Percentiles rank a stretch among this genome's conserved stretches.
phyloP scores from a whole-genome alignment of 2,329 filamentous ascomycete species.

The Sarocladium strictum region DNA sequence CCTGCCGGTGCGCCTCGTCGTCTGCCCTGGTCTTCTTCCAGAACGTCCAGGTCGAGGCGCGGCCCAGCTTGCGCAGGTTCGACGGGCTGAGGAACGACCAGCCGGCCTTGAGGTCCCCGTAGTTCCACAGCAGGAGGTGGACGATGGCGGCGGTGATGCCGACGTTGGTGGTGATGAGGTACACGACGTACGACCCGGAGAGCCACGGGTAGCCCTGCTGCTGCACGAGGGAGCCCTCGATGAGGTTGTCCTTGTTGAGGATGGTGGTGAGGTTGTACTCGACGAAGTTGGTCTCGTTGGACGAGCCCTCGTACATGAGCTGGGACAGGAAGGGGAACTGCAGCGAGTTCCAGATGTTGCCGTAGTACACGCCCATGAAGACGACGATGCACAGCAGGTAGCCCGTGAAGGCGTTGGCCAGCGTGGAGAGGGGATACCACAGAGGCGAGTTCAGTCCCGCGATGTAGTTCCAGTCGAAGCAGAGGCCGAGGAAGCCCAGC shows the following conservation, averaged over 20 bases:
- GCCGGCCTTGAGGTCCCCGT: slow-evolving; percentile 16
- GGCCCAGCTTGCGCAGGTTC: not conserved
- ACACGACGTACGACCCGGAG: slow-evolving; percentile 30
- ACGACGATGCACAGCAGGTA: slow-evolving; percentile 20
- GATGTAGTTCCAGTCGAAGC: not conserved
- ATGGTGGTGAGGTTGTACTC: slow-evolving; percentile 37
- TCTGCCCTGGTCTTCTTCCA: slow-evolving; percentile 12
- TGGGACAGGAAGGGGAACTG: slow-evolving; percentile 23
- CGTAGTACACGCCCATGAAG: slow-evolving; percentile 25
- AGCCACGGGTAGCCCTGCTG: slow-evolving; percentile 34
- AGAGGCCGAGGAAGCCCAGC: not conserved
- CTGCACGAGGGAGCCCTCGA: slow-evolving; percentile 23
- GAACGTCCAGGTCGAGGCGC: slow-evolving; percentile 1
- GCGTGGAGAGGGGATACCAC: slow-evolving; percentile 15
- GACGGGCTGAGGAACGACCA: slow-evolving; percentile 13
- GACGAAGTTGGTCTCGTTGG: slow-evolving; percentile 27
- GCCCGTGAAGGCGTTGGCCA: slow-evolving; percentile 30
- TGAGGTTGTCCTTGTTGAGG: slow-evolving; percentile 23
- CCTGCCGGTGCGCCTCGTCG: slow-evolving; percentile 13
- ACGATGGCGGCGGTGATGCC: slow-evolving; percentile 38
- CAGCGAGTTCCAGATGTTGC: slow-evolving; percentile 14
- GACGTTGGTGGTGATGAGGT: slow-evolving; percentile 38
- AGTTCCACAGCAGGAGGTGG: slow-evolving; percentile 19
- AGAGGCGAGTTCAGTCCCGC: not conserved
- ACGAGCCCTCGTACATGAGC: slow-evolving; percentile 29